Base-by-base conservation (phyloP, 441 rosid genomes). In the Brassica hybrid region DNA sequence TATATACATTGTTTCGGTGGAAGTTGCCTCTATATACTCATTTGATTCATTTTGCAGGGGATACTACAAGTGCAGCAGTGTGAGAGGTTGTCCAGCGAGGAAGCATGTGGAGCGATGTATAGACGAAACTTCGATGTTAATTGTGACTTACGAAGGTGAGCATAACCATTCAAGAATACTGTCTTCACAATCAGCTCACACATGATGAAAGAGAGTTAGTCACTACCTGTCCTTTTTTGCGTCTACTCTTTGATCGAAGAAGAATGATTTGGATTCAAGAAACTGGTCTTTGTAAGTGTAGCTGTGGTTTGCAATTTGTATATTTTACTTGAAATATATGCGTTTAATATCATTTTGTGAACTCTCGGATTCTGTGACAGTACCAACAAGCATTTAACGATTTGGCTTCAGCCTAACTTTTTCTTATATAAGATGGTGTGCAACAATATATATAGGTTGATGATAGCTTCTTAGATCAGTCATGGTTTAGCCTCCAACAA, bases 41-140 rank as follows among this genome's bases (percentile, higher is more conserved):
- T 14, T 27, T 19, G 8, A 12, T 56, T 69, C 63, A 1, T 67
- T 36, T 27, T 70, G 82, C 84, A 89, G 94, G 78, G 94, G 94
- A 77, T 89, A 89, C 79, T 89, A 89, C 36, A 89, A 89, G 73
- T 89, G 94, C 69, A 89, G 94, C 83, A 87, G 87, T 77, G 82
- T 89, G 76, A 83, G 94, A 80, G 91, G 91, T 14, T 89, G 91
- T 74, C 91, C 94, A 0, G 94, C 94, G 19, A 86, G 91, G 88
- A 89, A 89, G 86, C 93, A 89, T 48, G 88, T 84, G 14, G 89
- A 87, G 84, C 76, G 90, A 76, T 82, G 89, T 69, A 25, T 78
- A 17, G 87, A 85, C 65, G 90, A 87, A 58, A 80, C 85, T 36
- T 84, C 90, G 0, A 84, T 87, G 88, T 72, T 87, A 43, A 78